These are phyloP conservation scores for Fraxinus americana DNA, from an alignment of 257 asterid species.

Conservation along the genomic window DNA sequence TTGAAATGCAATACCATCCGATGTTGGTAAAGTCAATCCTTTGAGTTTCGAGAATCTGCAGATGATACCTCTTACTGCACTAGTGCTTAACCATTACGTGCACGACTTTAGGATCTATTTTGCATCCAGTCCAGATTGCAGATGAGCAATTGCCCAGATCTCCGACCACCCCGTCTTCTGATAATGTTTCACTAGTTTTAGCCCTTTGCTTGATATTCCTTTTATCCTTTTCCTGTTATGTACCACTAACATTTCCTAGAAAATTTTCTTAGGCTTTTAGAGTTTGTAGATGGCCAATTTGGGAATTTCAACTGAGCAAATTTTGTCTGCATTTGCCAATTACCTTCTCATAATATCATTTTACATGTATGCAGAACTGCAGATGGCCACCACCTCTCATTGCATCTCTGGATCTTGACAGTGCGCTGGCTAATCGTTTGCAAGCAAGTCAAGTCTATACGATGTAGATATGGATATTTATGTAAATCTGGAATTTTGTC, in stretches of 20 bases:
- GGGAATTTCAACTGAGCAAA: background rate
- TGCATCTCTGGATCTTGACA: background rate
- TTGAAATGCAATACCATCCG: constrained; percentile 50
- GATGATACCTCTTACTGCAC: background rate
- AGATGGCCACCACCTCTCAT: background rate
- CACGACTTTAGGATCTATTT: background rate
- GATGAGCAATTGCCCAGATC: background rate
- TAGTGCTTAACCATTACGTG: background rate
- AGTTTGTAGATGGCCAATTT: background rate
- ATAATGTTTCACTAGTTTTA: background rate
- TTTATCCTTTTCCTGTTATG: background rate
- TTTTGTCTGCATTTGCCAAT: background rate
- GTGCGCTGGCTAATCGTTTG: background rate
- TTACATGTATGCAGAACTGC: background rate
- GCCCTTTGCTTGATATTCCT: background rate
- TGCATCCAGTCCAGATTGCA: background rate
- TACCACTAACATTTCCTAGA: background rate
- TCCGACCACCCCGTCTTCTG: background rate
- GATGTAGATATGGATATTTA: constrained; percentile 22
- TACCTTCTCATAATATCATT: background rate
- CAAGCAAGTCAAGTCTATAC: constrained; percentile 12
- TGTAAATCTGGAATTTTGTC: constrained; percentile 36
- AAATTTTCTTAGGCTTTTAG: background rate
- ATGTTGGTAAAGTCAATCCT: constrained; percentile 57
- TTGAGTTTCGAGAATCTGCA: constrained; percentile 6